Evolutionary conservation across 805 yeast species (phyloP).

Genomic region (Candida ovalis): DNA sequence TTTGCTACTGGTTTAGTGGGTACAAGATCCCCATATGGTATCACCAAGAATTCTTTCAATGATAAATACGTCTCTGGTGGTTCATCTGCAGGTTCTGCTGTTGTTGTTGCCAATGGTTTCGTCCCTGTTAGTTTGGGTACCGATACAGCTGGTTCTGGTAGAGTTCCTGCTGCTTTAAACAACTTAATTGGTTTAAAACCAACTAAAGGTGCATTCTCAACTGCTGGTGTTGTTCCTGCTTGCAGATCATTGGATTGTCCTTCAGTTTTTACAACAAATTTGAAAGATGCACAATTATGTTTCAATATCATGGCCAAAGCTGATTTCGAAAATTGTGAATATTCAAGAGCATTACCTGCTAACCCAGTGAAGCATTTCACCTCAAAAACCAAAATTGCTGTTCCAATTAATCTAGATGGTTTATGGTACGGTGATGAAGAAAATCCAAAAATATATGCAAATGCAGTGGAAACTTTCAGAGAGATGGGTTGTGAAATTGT

Average conservation of each 20-base stretch:
- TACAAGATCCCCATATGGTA: slow-evolving; percentile 91
- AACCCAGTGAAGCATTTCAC: slow-evolving; percentile 61
- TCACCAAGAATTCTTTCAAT: slow-evolving; percentile 76
- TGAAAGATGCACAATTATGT: slow-evolving; percentile 78
- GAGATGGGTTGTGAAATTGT: slow-evolving; percentile 55
- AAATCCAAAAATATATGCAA: slow-evolving; percentile 65
- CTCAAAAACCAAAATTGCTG: slow-evolving; percentile 61
- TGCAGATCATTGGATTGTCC: slow-evolving; percentile 93
- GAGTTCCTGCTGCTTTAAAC: slow-evolving; percentile 95
- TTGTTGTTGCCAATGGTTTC: slow-evolving; percentile 82
- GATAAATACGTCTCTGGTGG: slow-evolving; percentile 87
- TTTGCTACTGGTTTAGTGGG: slow-evolving; percentile 98
- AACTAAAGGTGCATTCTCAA: slow-evolving; percentile 80
- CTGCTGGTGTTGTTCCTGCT: slow-evolving; percentile 95
- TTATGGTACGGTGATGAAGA: slow-evolving; percentile 77
- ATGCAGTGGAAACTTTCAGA: slow-evolving; percentile 54
- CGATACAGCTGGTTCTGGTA: slow-evolving; percentile 97
- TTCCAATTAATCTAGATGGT: slow-evolving; percentile 60
- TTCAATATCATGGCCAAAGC: slow-evolving; percentile 68
- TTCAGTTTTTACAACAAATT: slow-evolving; percentile 72
- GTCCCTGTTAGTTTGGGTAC: slow-evolving; percentile 92
- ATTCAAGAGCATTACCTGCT: slow-evolving; percentile 70
- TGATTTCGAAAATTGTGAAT: slow-evolving; percentile 69
- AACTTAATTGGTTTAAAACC: slow-evolving; percentile 92
- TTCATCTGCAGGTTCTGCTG: slow-evolving; percentile 94